Base-by-base conservation (phyloP, 2,329 filamentous ascomycete genomes). In the Aspergillus puulaauensis region DNA sequence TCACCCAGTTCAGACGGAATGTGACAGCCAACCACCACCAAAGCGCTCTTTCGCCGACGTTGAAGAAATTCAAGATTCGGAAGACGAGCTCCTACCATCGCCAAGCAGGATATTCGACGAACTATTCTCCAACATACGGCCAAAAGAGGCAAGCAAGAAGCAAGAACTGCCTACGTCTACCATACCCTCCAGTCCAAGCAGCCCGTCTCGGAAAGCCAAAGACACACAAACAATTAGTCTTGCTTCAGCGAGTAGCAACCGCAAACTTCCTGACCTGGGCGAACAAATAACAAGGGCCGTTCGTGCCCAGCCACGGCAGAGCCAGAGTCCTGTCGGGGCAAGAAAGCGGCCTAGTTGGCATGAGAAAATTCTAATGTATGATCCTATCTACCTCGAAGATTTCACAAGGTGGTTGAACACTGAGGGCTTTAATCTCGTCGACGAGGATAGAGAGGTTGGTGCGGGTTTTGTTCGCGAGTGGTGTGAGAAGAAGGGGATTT, bases 291-390 rank as follows among this genome's bases (percentile, higher is more conserved):
- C 80, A 6, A 65, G 71, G 11, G 77, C 79, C 3, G 73, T 87
- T 37, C 79, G 75, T 39, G 68, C 71, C 6, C 75, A 80, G 27
- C 68, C 75, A 17, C 75, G 60, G 9, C 59, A 61, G 15, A 54
- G 73, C 2, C 74, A 71, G 8, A 70, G 81, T 8, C 35, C 33
- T 6, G 27, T 9, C 12, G 31, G 31, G 5, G 19, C 41, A n/a
- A 56, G 71, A 67, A 6, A 68, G 71, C 19, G 44, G 3, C 81
- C 80, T 3, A 91, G 85, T 2, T 98, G 93, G 90, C 82, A 96
- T 66, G 91, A 98, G 74, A 96, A 92, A 76, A 97, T 99, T 47
- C 79, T 98, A 6, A 85, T 98, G 71, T 98, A 96, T 70, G 93
- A 98, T 67, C 91, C 93, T 0, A 89, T 99, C 44, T 82, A 95